Conservation (phyloP, 2,329 filamentous ascomycete species). For the Coleophoma cylindrospora region DNA sequence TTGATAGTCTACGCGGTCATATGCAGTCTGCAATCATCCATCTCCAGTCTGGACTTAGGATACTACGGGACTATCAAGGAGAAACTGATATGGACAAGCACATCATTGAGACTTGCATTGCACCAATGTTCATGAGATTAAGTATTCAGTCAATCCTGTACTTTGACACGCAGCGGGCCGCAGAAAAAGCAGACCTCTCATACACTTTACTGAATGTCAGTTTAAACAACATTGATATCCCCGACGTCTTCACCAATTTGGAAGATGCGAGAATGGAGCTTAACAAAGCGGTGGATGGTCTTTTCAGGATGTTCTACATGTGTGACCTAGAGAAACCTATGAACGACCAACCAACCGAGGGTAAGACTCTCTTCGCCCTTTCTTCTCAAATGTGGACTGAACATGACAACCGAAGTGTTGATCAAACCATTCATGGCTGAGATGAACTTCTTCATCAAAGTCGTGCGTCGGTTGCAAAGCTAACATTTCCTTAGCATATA, state of each 20-base stretch:
- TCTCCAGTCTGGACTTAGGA: constrained; percentile 20
- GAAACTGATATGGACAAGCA: not conserved
- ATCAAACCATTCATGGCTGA: too few species aligned
- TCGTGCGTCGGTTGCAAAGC: not conserved
- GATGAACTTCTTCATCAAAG: too few species aligned
- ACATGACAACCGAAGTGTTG: constrained; percentile 6
- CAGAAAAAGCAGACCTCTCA: not conserved
- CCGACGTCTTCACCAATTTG: constrained; percentile 9
- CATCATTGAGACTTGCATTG: constrained; percentile 1
- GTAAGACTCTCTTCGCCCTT: constrained; percentile 2
- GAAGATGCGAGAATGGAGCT: constrained; percentile 5
- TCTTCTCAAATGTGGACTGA: too few species aligned
- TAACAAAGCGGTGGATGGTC: constrained; percentile 1
- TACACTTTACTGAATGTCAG: constrained; percentile 5
- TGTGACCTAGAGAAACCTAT: constrained; percentile 9
- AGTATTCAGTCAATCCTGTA: constrained; percentile 4
- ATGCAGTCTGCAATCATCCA: constrained; percentile 23
- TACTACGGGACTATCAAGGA: constrained; percentile 2
- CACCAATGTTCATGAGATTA: constrained; percentile 4
- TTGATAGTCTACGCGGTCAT: constrained; percentile 22
- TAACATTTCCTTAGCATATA: not conserved
- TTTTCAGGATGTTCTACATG: constrained; percentile 7
- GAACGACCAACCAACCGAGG: constrained; percentile 9
- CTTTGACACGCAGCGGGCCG: constrained; percentile 1
- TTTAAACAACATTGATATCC: constrained; percentile 2